These are phyloP conservation scores for Verbascum thapsus DNA, from an alignment of 257 asterid genomes.

Conservation along the genomic window DNA sequence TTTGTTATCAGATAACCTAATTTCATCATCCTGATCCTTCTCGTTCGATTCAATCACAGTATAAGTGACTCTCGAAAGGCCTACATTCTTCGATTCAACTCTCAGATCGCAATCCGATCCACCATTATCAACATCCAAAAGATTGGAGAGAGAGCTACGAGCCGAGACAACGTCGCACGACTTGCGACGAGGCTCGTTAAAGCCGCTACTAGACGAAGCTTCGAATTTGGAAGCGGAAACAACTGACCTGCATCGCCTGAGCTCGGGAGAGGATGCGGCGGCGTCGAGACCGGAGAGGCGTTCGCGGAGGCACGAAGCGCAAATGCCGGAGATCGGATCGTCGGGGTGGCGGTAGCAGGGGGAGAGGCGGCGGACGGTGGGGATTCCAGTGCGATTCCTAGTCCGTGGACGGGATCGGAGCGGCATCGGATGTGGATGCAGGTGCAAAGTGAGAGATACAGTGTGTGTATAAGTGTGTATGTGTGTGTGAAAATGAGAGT, in stretches of 20 bases:
- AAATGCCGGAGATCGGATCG: conserved; percentile 79
- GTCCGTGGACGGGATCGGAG: conserved; percentile 50
- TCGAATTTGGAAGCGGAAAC: conserved; percentile 50
- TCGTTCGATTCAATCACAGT: conserved; percentile 39
- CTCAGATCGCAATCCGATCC: conserved; percentile 48
- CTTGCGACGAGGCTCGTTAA: conserved; percentile 82
- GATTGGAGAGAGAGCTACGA: conserved; percentile 55
- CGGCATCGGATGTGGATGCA: conserved; percentile 43
- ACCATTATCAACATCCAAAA: conserved; percentile 68
- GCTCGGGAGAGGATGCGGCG: conserved; percentile 47
- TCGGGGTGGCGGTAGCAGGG: conserved; percentile 86
- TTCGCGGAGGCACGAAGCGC: conserved; percentile 93
- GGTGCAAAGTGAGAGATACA: conserved; percentile 28
- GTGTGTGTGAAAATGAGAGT: conserved; percentile 13
- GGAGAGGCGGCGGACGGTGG: conserved; percentile 57
- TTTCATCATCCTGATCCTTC: conserved; percentile 25
- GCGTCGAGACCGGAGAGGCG: conserved; percentile 83
- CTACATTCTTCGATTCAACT: conserved; percentile 77
- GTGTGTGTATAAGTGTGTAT: too few species aligned
- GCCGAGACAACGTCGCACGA: conserved; percentile 74
- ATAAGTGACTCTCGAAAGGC: conserved; percentile 46
- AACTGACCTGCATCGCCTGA: conserved; percentile 79
- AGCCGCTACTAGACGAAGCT: too few species aligned
- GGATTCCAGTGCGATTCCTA: conserved; percentile 51
- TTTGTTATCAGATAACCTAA: conserved; percentile 40